Percentiles rank a stretch among this genome's conserved stretches.
Evolutionary conservation across 2,329 filamentous ascomycete species (phyloP).

Genomic region (Diaporthe capsici): DNA sequence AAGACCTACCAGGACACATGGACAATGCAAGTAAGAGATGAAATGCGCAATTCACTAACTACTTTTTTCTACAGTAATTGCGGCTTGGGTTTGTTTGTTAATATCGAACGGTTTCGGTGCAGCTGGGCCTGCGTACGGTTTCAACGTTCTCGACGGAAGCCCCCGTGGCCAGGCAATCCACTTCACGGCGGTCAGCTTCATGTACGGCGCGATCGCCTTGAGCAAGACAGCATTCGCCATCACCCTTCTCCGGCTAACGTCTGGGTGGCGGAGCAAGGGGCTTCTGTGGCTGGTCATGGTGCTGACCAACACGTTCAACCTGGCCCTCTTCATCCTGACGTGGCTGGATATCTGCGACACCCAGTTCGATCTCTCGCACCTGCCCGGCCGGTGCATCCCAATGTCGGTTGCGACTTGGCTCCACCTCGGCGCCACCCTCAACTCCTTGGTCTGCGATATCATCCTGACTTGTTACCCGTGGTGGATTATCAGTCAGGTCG

Average conservation of each 20-base stretch:
- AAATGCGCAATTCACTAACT: background rate
- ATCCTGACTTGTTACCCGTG: slow-evolving; percentile 29
- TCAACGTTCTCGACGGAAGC: slow-evolving; percentile 31
- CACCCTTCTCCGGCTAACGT: slow-evolving; percentile 26
- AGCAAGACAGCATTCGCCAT: slow-evolving; percentile 31
- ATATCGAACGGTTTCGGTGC: slow-evolving; percentile 12
- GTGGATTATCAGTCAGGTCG: slow-evolving; percentile 25
- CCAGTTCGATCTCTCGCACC: slow-evolving; percentile 1
- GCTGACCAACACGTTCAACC: slow-evolving; percentile 10
- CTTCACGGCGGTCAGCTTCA: slow-evolving; percentile 21
- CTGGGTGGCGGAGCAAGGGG: slow-evolving; percentile 6
- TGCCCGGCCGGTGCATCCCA: slow-evolving; percentile 6
- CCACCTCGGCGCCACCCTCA: slow-evolving; percentile 14
- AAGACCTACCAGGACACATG: background rate
- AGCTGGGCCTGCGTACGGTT: slow-evolving; percentile 9
- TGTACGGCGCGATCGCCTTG: slow-evolving; percentile 19
- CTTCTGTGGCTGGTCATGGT: slow-evolving; percentile 25
- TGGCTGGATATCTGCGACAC: slow-evolving; percentile 34
- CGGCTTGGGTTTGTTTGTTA: slow-evolving; percentile 17
- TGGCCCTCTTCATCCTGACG: slow-evolving; percentile 22
- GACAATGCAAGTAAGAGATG: background rate
- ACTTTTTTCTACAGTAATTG: background rate
- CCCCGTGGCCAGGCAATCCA: slow-evolving; percentile 17
- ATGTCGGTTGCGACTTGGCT: slow-evolving; percentile 6
- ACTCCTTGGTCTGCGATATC: slow-evolving; percentile 23